Base-by-base conservation (phyloP, 768 basidiomycete species). In the Lyophyllum decastes region DNA sequence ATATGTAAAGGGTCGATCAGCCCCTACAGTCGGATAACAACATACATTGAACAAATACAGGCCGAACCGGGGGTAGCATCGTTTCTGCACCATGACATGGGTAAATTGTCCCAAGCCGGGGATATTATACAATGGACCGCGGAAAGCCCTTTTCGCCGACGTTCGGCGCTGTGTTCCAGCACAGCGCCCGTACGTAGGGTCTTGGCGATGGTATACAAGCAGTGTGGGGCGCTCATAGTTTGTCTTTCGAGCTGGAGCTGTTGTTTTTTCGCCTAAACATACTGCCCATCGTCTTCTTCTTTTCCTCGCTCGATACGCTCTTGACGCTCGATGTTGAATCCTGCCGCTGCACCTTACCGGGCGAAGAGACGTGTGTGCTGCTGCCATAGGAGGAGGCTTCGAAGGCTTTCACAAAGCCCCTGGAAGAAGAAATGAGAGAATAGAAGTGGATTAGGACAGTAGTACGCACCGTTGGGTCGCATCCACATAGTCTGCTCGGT, bases 401-500 rank as follows among this genome's bases (percentile, higher is more conserved):
- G 45, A 84, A 67, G 0, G 78, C 83, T 66, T 81, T 85, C 19
- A 87, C 72, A 26, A 88, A 67, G 0, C 82, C 80, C 25, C 87
- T 86, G 58, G 44, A 52, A 5, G 35, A 25, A 27, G 38, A 25
- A 16, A 22, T 58, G 24, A 40, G 22, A 8, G 17, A 49, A 17
- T n/a, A 14, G 27, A 11, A 19, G 30, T 17, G 10, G 41, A 24
- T 5, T n/a, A 24, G 27, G 58, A 17, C 27, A 6, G 44, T 17
- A 19, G 17, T 12, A 64, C 76, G 60, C 55, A 88, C 89, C 89
- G 74, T 65, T 90, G 89, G 16, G 88, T 90, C 7, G 88, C 87
- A 64, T 90, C 88, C 2, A 90, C 73, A 58, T 90, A 90, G 41
- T 82, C 78, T 52, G 87, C 83, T 40, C 85, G 76, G 58, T 84